Percentiles rank a stretch among this genome's conserved stretches.
Conservation (phyloP, 1,139 yeast species). For the Debaryomyces sp. region DNA sequence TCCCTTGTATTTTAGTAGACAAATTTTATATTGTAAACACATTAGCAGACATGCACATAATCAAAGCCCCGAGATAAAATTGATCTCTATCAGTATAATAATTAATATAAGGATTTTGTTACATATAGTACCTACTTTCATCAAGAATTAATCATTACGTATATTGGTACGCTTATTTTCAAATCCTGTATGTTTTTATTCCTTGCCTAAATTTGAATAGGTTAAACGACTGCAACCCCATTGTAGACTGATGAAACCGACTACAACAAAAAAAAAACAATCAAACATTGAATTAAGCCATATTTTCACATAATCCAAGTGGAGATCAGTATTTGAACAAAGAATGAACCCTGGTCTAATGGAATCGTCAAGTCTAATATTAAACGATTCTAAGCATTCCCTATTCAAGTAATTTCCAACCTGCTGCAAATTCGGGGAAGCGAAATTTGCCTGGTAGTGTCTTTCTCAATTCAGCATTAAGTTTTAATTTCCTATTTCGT, state of each 20-base stretch:
- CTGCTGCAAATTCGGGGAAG: conserved; percentile 1
- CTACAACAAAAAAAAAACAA: background rate
- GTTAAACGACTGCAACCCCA: background rate
- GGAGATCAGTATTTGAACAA: background rate
- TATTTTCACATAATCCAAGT: background rate
- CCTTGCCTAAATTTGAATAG: background rate
- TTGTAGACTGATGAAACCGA: background rate
- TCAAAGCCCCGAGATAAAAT: too few species aligned
- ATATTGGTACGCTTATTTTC: background rate
- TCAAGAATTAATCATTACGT: too few species aligned
- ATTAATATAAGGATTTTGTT: too few species aligned
- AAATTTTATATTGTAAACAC: background rate
- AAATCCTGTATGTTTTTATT: background rate
- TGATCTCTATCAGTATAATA: too few species aligned
- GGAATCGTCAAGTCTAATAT: background rate
- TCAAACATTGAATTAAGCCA: background rate
- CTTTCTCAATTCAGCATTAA: background rate
- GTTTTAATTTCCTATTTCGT: conserved; percentile 3
- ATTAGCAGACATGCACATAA: background rate
- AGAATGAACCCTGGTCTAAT: background rate
- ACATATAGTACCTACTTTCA: too few species aligned
- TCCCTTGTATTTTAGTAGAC: background rate
- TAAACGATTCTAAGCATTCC: background rate
- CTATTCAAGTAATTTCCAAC: conserved; percentile 1
- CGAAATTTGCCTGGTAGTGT: background rate